phyloP scores from a whole-genome alignment of 495 filamentous ascomycete genomes.

The Penicillium fimorum region DNA sequence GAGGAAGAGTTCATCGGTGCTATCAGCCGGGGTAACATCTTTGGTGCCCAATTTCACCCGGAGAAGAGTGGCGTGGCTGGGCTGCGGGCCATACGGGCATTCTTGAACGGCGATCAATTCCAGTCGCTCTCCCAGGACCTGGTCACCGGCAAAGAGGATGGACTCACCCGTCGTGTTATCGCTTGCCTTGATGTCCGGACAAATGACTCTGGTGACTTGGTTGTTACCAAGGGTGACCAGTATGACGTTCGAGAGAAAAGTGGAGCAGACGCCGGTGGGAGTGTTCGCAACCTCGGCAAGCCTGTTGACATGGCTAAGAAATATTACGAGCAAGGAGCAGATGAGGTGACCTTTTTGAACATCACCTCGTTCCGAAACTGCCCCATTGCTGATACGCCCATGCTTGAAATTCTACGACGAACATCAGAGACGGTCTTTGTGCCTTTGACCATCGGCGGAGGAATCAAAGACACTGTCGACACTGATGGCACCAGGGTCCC shows the following conservation, averaged over 20 bases:
- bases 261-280: conserved; percentile 54
- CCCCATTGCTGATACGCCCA: conserved; percentile 84
- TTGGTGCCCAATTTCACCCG: conserved; percentile 95
- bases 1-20: conserved; percentile 90
- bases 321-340: conserved; percentile 96
- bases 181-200: conserved; percentile 94
- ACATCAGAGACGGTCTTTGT: conserved; percentile 94
- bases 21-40: conserved; percentile 75
- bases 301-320: conserved; percentile 90
- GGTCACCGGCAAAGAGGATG: conserved; percentile 45
- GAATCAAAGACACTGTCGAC: conserved; percentile 88
- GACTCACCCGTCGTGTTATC: conserved; percentile 85
- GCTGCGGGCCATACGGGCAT: conserved; percentile 77
- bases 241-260: conserved; percentile 98
- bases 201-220: conserved; percentile 93
- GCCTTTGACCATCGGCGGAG: conserved; percentile 93
- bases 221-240: conserved; percentile 97
- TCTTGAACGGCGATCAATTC: conserved; percentile 65
- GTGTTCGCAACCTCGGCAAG: conserved; percentile 91
- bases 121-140: conserved; percentile 37
- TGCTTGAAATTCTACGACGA: conserved; percentile 86
- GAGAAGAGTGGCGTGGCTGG: conserved; percentile 95
- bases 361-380: conserved; percentile 97
- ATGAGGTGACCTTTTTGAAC: conserved; percentile 96
- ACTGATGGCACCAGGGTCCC: conserved; percentile 82